Base-by-base conservation (phyloP, 495 filamentous ascomycete species). In the Hypoxylon fragiforme region DNA sequence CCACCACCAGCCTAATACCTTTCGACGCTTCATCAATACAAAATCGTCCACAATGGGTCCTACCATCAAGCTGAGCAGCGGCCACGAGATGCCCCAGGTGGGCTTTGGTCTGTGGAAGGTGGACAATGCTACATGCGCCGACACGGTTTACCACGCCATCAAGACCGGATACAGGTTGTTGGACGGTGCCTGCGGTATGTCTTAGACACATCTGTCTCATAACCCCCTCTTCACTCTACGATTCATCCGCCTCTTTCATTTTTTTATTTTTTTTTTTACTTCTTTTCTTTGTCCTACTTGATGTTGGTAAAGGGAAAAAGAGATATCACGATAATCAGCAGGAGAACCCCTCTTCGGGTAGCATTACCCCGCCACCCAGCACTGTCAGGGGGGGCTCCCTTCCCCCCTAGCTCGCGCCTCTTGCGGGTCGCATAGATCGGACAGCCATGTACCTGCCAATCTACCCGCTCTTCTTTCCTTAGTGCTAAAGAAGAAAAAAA, bases 91-190 rank as follows among this genome's bases (percentile, higher is more conserved):
- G 90, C 90, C 90, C 66, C 80, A 89, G 68, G 89, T 95, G 66
- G 90, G 90, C 70, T 80, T 81, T 64, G 85, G 84, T 52, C 80
- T 95, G 39, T 95, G 90, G 90, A 95, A 94, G 77, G 87, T 95
- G 61, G 84, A 85, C 73, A 90, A 87, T 54, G 81, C 83, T 28
- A 86, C 83, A 42, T 85, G 82, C 66, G 83, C 90, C 63, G 86
- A 92, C 63, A 84, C 82, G 60, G 85, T 95, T 60, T 94, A 95
- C 77, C 82, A 91, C 50, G 90, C 90, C 63, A 92, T 95, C 77
- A 94, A 94, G 74, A 75, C 82, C 21, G 90, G 90, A 19, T 95
- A 95, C 76, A 81, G 90, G 50, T 78, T 92, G 28, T 90, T 95
- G 56, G 90, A 95, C 58, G 90, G 90, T 58, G 90, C 90, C 50